These are phyloP conservation scores for Talaromyces sp. DNA, from an alignment of 2,329 filamentous ascomycete genomes.

Conservation along the genomic window DNA sequence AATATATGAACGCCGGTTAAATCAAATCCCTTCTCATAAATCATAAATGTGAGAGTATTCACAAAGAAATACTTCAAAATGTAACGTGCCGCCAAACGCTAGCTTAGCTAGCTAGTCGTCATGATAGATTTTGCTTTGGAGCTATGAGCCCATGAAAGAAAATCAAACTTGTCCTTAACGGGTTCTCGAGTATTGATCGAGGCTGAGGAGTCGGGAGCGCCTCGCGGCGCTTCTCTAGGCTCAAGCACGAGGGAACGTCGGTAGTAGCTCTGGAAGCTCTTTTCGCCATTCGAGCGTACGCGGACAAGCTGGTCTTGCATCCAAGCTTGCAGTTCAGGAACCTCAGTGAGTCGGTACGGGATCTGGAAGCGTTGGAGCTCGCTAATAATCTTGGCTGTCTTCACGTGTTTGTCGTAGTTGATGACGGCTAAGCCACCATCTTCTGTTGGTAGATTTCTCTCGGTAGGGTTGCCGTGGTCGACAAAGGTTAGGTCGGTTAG, in stretches of 20 bases:
- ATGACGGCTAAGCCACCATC: constrained; percentile 70
- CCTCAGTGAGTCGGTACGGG: constrained; percentile 75
- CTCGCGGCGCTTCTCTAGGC: constrained; percentile 45
- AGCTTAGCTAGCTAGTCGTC: constrained; percentile 28
- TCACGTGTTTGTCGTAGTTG: constrained; percentile 96
- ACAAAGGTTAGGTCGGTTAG: constrained; percentile 94
- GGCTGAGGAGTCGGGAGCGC: constrained; percentile 20
- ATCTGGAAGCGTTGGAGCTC: constrained; percentile 96
- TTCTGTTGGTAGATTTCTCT: constrained; percentile 68
- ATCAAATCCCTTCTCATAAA: constrained; percentile 10
- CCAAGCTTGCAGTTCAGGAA: constrained; percentile 91
- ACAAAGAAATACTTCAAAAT: not conserved
- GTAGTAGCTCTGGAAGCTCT: constrained; percentile 65
- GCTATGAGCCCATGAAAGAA: constrained; percentile 48
- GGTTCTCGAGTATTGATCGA: constrained; percentile 27
- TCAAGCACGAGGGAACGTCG: constrained; percentile 81
- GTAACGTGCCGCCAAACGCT: not conserved
- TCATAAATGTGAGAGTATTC: constrained; percentile 5
- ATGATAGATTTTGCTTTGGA: constrained; percentile 38
- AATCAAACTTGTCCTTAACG: constrained; percentile 50
- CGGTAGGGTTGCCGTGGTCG: constrained; percentile 86
- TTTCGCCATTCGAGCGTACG: constrained; percentile 62
- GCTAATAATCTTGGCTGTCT: constrained; percentile 91
- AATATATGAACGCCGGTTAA: constrained; percentile 7
- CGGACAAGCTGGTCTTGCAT: constrained; percentile 74